Percentiles rank a stretch among this genome's conserved stretches.
phyloP scores from a whole-genome alignment of 2,329 filamentous ascomycete species.

The Alternaria conjuncta region DNA sequence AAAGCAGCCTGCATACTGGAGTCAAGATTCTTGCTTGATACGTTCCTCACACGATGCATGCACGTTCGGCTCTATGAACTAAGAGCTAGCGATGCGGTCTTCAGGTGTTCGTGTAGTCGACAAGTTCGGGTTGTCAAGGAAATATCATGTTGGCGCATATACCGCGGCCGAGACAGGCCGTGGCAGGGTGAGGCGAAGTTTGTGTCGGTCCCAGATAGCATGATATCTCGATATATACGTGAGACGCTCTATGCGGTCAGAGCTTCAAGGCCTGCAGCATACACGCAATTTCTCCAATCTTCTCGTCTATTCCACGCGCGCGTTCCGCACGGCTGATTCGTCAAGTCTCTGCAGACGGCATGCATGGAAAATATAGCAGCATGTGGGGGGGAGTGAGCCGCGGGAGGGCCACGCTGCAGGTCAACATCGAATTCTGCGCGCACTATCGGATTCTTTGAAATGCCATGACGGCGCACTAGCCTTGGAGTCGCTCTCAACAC shows the following conservation, averaged over 20 bases:
- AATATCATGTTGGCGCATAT: background rate
- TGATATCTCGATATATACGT: background rate
- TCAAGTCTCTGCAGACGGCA: background rate
- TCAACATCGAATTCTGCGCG: conserved; percentile 14
- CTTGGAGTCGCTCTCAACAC: conserved; percentile 1
- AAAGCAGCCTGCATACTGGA: background rate
- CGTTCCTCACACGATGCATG: background rate
- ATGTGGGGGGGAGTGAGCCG: conserved; percentile 1
- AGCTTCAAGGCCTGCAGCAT: background rate
- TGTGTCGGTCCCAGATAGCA: background rate
- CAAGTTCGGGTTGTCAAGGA: background rate
- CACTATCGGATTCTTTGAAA: conserved; percentile 15
- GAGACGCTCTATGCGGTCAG: background rate
- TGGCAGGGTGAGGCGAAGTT: background rate
- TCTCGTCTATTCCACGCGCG: background rate
- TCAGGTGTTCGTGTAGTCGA: background rate
- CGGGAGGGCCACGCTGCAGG: background rate
- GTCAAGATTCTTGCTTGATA: background rate
- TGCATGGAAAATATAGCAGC: background rate
- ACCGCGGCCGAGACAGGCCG: background rate
- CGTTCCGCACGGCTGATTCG: background rate
- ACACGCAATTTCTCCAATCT: background rate
- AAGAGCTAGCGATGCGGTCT: background rate
- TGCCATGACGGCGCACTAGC: conserved; percentile 9
- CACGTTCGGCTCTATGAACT: background rate